Conservation (phyloP, 2,329 filamentous ascomycete species). For the Ceratocystis lukuohia region DNA sequence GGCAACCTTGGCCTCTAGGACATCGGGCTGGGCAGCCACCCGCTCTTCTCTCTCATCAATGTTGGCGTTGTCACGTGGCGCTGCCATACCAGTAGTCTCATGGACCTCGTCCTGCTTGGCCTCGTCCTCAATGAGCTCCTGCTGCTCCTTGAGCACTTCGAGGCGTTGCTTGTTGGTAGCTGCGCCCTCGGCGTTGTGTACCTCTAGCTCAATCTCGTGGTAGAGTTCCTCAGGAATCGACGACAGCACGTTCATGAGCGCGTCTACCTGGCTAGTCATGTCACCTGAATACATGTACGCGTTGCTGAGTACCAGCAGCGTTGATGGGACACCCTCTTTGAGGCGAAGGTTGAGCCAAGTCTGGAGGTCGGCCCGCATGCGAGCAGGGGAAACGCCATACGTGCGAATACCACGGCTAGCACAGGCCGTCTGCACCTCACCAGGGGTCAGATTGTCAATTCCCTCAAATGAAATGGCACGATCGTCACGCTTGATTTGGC, state of each 20-base stretch:
- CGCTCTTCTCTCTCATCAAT: conserved; percentile 90
- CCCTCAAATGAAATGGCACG: conserved; percentile 88
- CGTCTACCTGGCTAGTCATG: conserved; percentile 80
- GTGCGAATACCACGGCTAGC: conserved; percentile 86
- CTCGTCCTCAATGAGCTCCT: conserved; percentile 95
- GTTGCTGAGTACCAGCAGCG: conserved; percentile 87
- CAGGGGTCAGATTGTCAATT: conserved; percentile 81
- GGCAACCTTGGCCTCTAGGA: conserved; percentile 42
- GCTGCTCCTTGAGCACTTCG: conserved; percentile 95
- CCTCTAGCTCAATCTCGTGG: conserved; percentile 98
- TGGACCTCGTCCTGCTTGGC: conserved; percentile 80
- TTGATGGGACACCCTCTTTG: conserved; percentile 90
- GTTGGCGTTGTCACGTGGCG: conserved; percentile 73
- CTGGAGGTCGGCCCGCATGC: conserved; percentile 77
- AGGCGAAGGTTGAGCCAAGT: conserved; percentile 91
- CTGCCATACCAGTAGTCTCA: conserved; percentile 57
- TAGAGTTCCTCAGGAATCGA: conserved; percentile 96
- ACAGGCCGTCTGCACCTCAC: conserved; percentile 83
- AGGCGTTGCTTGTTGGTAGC: conserved; percentile 98
- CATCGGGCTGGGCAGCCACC: conserved; percentile 37
- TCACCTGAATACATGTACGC: conserved; percentile 96
- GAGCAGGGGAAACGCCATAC: conserved; percentile 76
- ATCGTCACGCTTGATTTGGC: conserved; percentile 98
- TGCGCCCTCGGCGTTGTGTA: conserved; percentile 89
- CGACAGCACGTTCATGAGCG: conserved; percentile 79